Base-by-base conservation (phyloP, 2,329 filamentous ascomycete species). In the Simplicillium sp. region DNA sequence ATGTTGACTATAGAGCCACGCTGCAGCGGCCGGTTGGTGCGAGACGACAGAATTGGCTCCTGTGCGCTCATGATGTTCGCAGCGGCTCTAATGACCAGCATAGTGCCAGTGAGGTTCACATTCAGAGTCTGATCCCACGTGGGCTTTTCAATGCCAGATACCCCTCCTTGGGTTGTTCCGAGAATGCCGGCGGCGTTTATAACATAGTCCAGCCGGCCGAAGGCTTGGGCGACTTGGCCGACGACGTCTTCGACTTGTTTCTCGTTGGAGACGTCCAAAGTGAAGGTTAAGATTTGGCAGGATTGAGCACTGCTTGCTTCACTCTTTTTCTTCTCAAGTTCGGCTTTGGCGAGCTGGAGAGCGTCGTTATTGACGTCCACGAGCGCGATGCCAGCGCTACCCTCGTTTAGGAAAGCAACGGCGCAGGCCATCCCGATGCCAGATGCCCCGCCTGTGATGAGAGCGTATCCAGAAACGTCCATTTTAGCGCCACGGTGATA, bases 351-450 rank as follows among this genome's bases (percentile, higher is more conserved):
- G 6, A 25, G 20, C 20, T 62, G 49, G 6, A 72, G 55, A 0
- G 68, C 59, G 1, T 48, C 49, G 3, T 48, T 50, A 44, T 71
- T 65, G 41, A 75, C 56, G 46, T 78, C 74, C 11, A 72, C 75
- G 38, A 79, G 70, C 36, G 67, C 70, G 11, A 78, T 61, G n/a
- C 57, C 58, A 0, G 62, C 53, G 50, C 72, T 75, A 11, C 73
- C 73, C 1, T 66, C 65, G 2, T 52, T 55, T 1, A 64, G 71
- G 49, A 79, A 75, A 0, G 64, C 69, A 42, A 56, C 66, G 9
- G 68, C 68, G 2, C 73, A 66, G 1, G 73, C 72, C 3, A 67
- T 68, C 3, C 74, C 75, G 44, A 78, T 79, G 28, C 75, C 74
- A 25, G 20, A 25, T 25, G 20, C 20, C 20, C 20, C 20, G 20